Percentiles rank a stretch among this genome's conserved stretches.
These are phyloP conservation scores for Microbotryum lychnidis-dioicae DNA, from an alignment of 1,284 basidiomycete species.

Conservation along the genomic window DNA sequence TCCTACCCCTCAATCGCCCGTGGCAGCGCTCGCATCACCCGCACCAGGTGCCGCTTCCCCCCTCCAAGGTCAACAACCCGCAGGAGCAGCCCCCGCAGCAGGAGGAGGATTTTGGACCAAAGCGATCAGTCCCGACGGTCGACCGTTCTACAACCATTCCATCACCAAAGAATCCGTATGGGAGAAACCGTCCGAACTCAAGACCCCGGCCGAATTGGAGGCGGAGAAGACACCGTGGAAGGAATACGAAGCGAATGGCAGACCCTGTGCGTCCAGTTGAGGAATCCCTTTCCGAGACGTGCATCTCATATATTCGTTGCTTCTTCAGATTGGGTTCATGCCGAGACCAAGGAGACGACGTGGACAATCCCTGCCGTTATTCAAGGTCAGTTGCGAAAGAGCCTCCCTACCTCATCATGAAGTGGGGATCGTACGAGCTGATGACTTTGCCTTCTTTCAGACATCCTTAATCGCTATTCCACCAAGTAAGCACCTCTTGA, in stretches of 20 bases:
- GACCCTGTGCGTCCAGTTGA: neutral
- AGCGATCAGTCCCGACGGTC: constrained; percentile 67
- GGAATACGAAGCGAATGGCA: constrained; percentile 32
- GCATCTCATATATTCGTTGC: too few relatives aligned
- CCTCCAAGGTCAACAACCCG: too few relatives aligned
- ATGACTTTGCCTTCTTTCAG: too few relatives aligned
- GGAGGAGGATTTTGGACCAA: constrained; percentile 60
- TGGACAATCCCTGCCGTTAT: constrained; percentile 93
- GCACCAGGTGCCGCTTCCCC: too few relatives aligned
- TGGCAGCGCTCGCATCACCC: too few relatives aligned
- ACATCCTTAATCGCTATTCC: too few relatives aligned
- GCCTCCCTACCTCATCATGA: too few relatives aligned
- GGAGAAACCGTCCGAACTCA: constrained; percentile 37
- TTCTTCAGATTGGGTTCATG: constrained; percentile 33
- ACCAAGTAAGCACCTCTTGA: too few relatives aligned
- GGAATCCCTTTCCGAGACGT: too few relatives aligned
- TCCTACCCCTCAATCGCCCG: too few relatives aligned
- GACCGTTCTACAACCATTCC: constrained; percentile 69
- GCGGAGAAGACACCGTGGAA: constrained; percentile 34
- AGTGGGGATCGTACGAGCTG: too few relatives aligned
- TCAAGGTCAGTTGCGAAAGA: constrained; percentile 49
- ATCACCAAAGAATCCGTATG: constrained; percentile 33
- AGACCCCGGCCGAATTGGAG: constrained; percentile 34
- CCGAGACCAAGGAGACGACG: constrained; percentile 70
- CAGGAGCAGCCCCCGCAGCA: too few relatives aligned